Conservation (phyloP, 768 basidiomycete species). For the Coprinopsis sp. region DNA sequence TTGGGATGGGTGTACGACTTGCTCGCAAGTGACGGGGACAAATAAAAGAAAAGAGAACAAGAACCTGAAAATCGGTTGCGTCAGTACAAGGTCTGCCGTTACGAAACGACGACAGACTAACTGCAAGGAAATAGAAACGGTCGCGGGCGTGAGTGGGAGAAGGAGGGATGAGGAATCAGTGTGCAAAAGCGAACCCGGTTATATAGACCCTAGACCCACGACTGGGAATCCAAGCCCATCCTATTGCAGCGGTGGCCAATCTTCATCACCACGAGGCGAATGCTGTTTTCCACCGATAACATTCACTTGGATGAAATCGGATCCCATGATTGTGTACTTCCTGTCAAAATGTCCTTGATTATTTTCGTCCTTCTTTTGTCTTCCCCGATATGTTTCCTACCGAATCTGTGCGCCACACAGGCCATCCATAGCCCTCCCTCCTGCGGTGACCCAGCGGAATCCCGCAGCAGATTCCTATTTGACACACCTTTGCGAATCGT, state of each 20-base stretch:
- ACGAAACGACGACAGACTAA: conserved; percentile 20
- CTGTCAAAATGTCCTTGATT: conserved; percentile 3
- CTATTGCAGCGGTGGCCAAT: conserved; percentile 9
- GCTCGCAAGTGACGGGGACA: conserved; percentile 19
- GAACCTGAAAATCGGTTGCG: conserved; percentile 16
- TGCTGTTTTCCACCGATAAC: conserved; percentile 9
- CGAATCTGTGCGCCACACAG: conserved; percentile 9
- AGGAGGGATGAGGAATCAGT: conserved; percentile 24
- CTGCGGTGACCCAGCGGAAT: too few relatives aligned
- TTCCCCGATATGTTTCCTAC: conserved; percentile 5
- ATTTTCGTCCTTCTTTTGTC: conserved; percentile 8
- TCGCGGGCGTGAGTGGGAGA: conserved; percentile 23
- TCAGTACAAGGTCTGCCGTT: conserved; percentile 24
- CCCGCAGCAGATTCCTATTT: conserved; percentile 14
- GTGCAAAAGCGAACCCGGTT: conserved; percentile 12
- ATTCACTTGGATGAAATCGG: conserved; percentile 9
- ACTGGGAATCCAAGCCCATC: conserved; percentile 10
- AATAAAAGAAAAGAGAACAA: conserved; percentile 20
- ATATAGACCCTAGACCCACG: conserved; percentile 11
- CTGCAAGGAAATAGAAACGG: conserved; percentile 38
- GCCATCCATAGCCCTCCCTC: neutral
- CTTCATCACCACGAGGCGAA: conserved; percentile 19
- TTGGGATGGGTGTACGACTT: conserved; percentile 16
- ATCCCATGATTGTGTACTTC: conserved; percentile 3
- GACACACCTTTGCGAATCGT: conserved; percentile 4